These are phyloP conservation scores for Solanum chacoense DNA, from an alignment of 305 asterid genomes.

Conservation along the genomic window DNA sequence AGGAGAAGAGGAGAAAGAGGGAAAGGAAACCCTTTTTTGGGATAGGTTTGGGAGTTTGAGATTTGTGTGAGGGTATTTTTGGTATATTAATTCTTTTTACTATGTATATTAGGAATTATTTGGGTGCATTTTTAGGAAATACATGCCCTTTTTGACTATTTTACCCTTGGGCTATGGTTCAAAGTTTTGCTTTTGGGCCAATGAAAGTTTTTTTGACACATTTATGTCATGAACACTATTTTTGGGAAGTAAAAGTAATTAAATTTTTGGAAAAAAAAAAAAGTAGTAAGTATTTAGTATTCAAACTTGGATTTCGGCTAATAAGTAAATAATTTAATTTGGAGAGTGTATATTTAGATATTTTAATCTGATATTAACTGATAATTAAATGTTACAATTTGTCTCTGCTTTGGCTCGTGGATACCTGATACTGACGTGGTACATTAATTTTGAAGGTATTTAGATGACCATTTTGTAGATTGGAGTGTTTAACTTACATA, in stretches of 20 bases:
- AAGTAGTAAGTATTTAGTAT: background rate
- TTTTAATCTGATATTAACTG: background rate
- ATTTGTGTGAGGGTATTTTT: background rate
- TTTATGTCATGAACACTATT: background rate
- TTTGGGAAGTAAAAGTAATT: background rate
- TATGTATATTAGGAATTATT: background rate
- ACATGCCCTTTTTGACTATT: background rate
- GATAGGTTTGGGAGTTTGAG: background rate
- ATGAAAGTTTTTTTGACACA: background rate
- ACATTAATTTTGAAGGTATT: background rate
- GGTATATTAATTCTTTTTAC: too few relatives aligned
- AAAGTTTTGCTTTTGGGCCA: background rate
- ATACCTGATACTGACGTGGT: background rate
- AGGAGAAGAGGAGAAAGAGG: background rate
- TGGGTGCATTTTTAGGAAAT: background rate
- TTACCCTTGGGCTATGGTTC: constrained; percentile 1
- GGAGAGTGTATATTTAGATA: background rate
- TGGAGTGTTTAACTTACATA: background rate
- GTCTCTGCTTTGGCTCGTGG: background rate
- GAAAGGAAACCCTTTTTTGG: constrained; percentile 7
- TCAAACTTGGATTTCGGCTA: background rate
- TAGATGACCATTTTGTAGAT: background rate
- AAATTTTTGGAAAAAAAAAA: background rate
- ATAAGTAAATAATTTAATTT: background rate
- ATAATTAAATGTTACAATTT: background rate